These are phyloP conservation scores for Calophaca sinica DNA, from an alignment of 306 rosid species.

Conservation along the genomic window DNA sequence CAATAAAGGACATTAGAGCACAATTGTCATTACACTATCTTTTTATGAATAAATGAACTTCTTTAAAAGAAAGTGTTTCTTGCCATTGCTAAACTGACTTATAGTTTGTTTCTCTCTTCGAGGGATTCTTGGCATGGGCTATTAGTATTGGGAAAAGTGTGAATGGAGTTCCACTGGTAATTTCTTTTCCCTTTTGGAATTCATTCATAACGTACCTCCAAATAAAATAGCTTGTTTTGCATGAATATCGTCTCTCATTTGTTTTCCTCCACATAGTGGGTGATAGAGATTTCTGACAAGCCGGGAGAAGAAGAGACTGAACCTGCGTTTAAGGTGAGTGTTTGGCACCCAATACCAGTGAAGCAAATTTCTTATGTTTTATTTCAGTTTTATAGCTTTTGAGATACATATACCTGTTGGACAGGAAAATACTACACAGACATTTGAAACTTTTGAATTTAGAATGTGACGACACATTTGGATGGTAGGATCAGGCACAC, in stretches of 20 bases:
- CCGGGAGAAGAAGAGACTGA: slow-evolving; percentile 87
- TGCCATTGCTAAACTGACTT: slow-evolving; percentile 57
- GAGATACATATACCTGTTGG: neutral
- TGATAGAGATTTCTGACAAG: slow-evolving; percentile 95
- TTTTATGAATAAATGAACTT: slow-evolving; percentile 29
- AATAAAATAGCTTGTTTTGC: slow-evolving; percentile 29
- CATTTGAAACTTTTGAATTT: slow-evolving; percentile 10
- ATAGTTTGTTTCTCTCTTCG: slow-evolving; percentile 66
- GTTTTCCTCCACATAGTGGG: slow-evolving; percentile 68
- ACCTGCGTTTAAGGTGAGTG: slow-evolving; percentile 94
- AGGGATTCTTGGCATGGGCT: slow-evolving; percentile 71
- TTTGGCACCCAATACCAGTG: slow-evolving; percentile 28
- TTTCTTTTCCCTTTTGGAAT: slow-evolving; percentile 32
- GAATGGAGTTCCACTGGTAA: slow-evolving; percentile 92
- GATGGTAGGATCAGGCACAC: slow-evolving; percentile 1
- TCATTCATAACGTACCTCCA: slow-evolving; percentile 21
- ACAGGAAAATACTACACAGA: neutral
- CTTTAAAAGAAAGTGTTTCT: slow-evolving; percentile 19
- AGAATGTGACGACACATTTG: slow-evolving; percentile 11
- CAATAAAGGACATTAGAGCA: slow-evolving; percentile 7
- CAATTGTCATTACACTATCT: neutral
- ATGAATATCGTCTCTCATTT: slow-evolving; percentile 38
- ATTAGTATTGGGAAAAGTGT: slow-evolving; percentile 94
- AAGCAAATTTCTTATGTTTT: slow-evolving; percentile 35
- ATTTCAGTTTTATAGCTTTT: neutral